Base-by-base conservation (phyloP, 2,329 filamentous ascomycete species). In the Aspergillus pseudonomiae region DNA sequence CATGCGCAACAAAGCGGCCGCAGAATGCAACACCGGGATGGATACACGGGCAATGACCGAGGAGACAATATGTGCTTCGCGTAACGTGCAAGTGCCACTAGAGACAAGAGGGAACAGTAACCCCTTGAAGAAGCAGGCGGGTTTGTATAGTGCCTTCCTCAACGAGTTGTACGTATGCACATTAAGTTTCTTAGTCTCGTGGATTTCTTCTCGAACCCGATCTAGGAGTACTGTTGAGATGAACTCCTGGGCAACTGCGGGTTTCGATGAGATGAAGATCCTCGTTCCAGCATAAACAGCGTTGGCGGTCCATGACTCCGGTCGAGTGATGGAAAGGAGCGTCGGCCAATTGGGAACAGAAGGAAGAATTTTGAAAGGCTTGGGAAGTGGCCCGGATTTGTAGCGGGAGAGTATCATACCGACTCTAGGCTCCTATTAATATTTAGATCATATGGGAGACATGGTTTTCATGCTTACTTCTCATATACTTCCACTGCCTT, bases 361-460 rank as follows among this genome's bases (percentile, higher is more conserved):
- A 2, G 95, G 95, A 10, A 99, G 86, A 68, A 98, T 93, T 80
- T 98, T 98, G 85, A 99, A 96, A 0, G 94, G 94, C 79, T 99
- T 99, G 24, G 95, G 95, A 36, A 99, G 85, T 69, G 94, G 94
- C n/a, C 95, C 95, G 16, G 91, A 94, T 80, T 96, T 97, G 83
- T 97, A 98, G 68, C 94, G 88, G 30, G 92, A 93, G 63, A 99
- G 85, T 65, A 98, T 90, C 69, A 94, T 84, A 65, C 94, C 94
- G 70, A 97, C 89, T 81, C 89, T 93, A 24, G 57, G 52, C 67
- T 28, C 48, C 43, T 32, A 53, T 71, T 62, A 76, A 68, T 55
- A 68, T 59, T 21, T 14, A 6, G 16, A 52, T n/a, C n/a, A 45
- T 7, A 52, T 12, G 9, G 28, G 43, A 26, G 14, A 36, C 24